Evolutionary conservation across 345 rosid genomes (phyloP).

Genomic region (Microthlaspi erraticum): DNA sequence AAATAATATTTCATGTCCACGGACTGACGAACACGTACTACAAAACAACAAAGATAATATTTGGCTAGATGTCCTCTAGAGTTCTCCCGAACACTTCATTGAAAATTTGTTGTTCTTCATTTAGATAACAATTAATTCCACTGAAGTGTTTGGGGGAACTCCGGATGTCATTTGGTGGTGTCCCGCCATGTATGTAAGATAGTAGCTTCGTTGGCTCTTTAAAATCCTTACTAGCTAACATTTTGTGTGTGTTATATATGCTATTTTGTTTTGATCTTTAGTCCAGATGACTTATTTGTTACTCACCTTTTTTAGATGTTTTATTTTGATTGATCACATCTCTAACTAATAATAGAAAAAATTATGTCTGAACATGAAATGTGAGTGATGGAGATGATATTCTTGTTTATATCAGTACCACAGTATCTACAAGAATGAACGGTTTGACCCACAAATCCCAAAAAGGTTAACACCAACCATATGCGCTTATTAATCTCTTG

Average conservation of each 20-base stretch:
- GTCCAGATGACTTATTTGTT: background rate
- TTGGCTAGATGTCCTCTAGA: conserved; percentile 35
- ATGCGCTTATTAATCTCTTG: conserved; percentile 3
- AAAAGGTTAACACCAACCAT: background rate
- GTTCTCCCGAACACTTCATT: conserved; percentile 41
- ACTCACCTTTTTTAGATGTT: background rate
- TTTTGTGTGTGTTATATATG: background rate
- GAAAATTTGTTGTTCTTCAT: background rate
- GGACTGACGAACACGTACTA: conserved; percentile 2
- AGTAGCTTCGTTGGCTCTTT: background rate
- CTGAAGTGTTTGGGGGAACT: conserved; percentile 50
- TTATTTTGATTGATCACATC: background rate
- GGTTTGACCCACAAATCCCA: background rate
- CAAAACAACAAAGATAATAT: conserved; percentile 9
- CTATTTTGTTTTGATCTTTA: conserved; percentile 15
- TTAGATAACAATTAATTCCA: conserved; percentile 1
- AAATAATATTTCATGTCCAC: background rate
- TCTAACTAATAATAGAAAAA: background rate
- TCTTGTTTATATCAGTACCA: background rate
- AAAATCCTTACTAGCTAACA: background rate
- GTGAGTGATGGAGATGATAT: background rate
- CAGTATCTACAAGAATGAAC: no score
- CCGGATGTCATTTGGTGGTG: conserved; percentile 38
- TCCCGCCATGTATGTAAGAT: background rate
- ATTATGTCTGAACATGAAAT: background rate